These are phyloP conservation scores for Phytophthora gonapodyides DNA, from an alignment of 352 stramenopile genomes.

Conservation along the genomic window DNA sequence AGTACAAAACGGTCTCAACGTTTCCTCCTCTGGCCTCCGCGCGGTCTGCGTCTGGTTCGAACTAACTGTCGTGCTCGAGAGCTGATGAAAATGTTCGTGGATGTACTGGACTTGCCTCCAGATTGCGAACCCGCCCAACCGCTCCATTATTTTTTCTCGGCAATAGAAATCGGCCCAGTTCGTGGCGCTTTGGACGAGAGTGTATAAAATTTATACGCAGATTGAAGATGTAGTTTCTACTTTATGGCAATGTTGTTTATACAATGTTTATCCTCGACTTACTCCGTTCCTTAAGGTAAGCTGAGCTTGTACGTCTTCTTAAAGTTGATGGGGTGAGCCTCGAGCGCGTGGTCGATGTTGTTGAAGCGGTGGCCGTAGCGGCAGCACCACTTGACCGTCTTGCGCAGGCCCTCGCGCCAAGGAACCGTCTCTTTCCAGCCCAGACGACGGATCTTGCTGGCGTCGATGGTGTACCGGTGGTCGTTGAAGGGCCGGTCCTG, in stretches of 20 bases:
- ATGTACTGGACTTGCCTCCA: slow-evolving; percentile 12
- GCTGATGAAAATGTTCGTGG: slow-evolving; percentile 11
- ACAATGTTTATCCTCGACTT: slow-evolving; percentile 7
- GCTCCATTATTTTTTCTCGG: slow-evolving; percentile 6
- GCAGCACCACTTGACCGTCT: slow-evolving; percentile 92
- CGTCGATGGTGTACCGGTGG: slow-evolving; percentile 97
- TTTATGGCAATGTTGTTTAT: slow-evolving; percentile 12
- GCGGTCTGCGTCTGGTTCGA: background rate
- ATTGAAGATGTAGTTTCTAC: too few species aligned
- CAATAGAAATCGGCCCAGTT: background rate
- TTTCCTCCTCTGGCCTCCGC: slow-evolving; percentile 4
- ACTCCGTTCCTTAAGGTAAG: too few species aligned
- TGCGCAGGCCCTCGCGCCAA: slow-evolving; percentile 93
- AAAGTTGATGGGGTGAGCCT: slow-evolving; percentile 77
- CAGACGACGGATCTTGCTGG: slow-evolving; percentile 87
- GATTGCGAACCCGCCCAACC: slow-evolving; percentile 4
- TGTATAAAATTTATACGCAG: too few species aligned
- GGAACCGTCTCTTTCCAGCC: slow-evolving; percentile 93
- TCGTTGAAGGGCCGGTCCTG: slow-evolving; percentile 98
- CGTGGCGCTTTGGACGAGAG: background rate
- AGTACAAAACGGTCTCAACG: background rate
- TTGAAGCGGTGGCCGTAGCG: slow-evolving; percentile 75
- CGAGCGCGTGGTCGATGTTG: slow-evolving; percentile 86
- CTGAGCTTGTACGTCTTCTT: slow-evolving; percentile 69
- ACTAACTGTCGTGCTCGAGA: slow-evolving; percentile 13